phyloP scores from a whole-genome alignment of 2,329 filamentous ascomycete genomes.

The Ophiostoma ulmi region DNA sequence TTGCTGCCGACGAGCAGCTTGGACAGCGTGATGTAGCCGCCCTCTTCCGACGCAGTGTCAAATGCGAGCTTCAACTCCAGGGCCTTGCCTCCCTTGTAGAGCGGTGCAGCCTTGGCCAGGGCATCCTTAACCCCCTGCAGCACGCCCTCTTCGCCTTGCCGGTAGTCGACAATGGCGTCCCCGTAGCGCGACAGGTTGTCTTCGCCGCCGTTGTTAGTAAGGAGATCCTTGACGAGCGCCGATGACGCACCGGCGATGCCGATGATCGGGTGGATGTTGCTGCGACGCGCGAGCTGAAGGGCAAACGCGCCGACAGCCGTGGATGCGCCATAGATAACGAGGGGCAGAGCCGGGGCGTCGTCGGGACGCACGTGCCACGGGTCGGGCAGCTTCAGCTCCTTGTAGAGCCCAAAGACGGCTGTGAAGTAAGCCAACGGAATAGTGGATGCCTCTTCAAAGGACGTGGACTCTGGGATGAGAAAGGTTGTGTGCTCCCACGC shows the following conservation, averaged over 20 bases:
- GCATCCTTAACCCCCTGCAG: conserved; percentile 38
- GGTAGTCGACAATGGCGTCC: conserved; percentile 52
- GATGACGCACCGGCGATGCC: conserved; percentile 46
- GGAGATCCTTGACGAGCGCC: conserved; percentile 41
- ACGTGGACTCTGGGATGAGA: conserved; percentile 36
- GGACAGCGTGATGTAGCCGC: conserved; percentile 37
- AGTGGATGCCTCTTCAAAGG: conserved; percentile 41
- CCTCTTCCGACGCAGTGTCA: conserved; percentile 48
- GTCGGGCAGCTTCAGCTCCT: conserved; percentile 36
- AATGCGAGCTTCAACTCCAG: conserved; percentile 40
- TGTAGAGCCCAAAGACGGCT: conserved; percentile 39
- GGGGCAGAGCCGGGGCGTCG: conserved; percentile 17
- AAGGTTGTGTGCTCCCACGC: conserved; percentile 40
- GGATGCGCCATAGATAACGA: conserved; percentile 44
- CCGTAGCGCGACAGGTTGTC: conserved; percentile 37
- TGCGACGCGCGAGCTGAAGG: conserved; percentile 44
- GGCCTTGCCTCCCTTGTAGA: background rate
- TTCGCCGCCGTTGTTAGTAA: conserved; percentile 37
- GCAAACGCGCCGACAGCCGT: conserved; percentile 49
- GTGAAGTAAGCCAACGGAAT: conserved; percentile 44
- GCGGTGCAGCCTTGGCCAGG: conserved; percentile 28
- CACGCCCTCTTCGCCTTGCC: conserved; percentile 44
- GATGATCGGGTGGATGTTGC: conserved; percentile 52
- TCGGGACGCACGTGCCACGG: conserved; percentile 38
- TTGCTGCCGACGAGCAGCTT: conserved; percentile 35